Conservation (phyloP, 2,329 filamentous ascomycete species). For the Pseudogymnoascus sp. region DNA sequence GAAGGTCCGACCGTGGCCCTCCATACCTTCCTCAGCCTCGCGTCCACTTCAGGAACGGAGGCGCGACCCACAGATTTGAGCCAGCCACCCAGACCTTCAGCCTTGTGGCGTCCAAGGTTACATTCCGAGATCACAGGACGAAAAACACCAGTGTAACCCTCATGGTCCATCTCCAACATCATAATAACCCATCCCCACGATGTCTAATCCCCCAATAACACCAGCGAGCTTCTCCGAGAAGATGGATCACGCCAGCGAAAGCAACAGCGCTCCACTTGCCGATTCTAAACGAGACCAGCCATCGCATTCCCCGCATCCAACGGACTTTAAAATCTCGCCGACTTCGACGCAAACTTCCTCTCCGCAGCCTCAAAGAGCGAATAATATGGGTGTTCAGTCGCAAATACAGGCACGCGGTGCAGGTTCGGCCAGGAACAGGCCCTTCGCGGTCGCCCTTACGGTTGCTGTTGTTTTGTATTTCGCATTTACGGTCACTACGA, state of each 20-base stretch:
- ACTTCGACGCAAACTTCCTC: not conserved
- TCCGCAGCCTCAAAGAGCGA: not conserved
- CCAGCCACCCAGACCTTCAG: not conserved
- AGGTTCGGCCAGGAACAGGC: not conserved
- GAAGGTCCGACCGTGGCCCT: not conserved
- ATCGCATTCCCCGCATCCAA: not conserved
- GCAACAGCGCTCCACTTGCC: conserved; percentile 1
- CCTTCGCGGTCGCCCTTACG: not conserved
- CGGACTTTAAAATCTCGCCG: not conserved
- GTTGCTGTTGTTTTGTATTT: conserved; percentile 2
- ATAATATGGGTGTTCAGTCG: conserved; percentile 1
- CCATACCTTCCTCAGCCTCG: not conserved
- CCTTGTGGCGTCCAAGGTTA: conserved; percentile 6
- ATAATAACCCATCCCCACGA: not conserved
- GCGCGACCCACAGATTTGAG: not conserved
- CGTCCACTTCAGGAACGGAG: not conserved
- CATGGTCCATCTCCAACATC: not conserved
- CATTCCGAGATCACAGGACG: not conserved
- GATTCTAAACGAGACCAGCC: conserved; percentile 6
- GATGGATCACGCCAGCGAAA: not conserved
- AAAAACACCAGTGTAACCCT: not conserved
- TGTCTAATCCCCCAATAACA: not conserved
- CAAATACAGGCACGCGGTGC: not conserved
- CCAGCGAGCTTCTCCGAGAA: not conserved
- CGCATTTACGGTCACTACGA: conserved; percentile 1